Base-by-base conservation (phyloP, 495 filamentous ascomycete genomes). In the Tuber aestivum region DNA sequence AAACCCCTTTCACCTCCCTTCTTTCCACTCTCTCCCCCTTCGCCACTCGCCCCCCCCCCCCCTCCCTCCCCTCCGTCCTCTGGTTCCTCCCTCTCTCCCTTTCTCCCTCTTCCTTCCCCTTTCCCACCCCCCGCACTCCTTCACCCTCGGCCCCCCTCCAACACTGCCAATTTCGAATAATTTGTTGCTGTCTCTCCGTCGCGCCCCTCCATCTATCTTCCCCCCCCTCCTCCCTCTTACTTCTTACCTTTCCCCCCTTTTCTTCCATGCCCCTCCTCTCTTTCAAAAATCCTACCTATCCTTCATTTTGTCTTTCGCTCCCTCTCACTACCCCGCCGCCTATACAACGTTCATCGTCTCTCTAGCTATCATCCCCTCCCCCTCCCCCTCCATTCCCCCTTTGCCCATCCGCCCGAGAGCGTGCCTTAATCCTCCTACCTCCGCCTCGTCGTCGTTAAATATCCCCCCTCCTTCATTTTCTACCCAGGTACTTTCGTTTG, bases 291-390 rank as follows among this genome's bases (percentile, higher is more conserved):
- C 79, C 78, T 82, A 82, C 84, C 79, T 82, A 83, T 80, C 80
- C 81, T 78, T 84, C 85, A 80, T 81, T 84, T 82, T 83, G 81
- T 84, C 80, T 83, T 83, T 85, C 82, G 81, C 76, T 80, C 82
- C 81, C 83, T 79, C 82, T 81, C 83, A 80, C 81, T 82, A 79
- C 82, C 77, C 83, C 75, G 70, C 78, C 80, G 80, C 79, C 80
- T 76, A 76, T 82, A 82, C 80, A 72, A 82, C 80, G 79, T 80
- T 41, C 72, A 77, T 76, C 74, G 48, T 76, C 78, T 73, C 81
- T 82, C 75, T 75, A 81, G 77, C 76, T 83, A 73, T 77, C 79
- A 84, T 81, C 84, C 80, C 82, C 84, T 80, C 78, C 83, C 83
- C 79, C 84, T 81, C 80, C 83, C 83, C 80, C 80, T 80, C 82